Base-by-base conservation (phyloP, 805 yeast species). In the Ogataea nonfermentans region DNA sequence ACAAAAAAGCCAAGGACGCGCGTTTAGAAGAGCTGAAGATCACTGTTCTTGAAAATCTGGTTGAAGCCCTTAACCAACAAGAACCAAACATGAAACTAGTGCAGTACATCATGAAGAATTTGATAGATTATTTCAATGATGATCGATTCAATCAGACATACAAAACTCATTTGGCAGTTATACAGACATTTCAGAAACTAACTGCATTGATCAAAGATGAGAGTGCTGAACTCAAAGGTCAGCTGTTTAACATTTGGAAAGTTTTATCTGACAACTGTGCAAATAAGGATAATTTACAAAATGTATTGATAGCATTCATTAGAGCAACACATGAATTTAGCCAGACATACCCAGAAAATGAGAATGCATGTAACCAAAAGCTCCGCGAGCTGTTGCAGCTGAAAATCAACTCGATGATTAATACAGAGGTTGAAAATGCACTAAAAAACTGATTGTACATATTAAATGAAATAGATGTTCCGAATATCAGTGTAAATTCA, bases 271-370 rank as follows among this genome's bases (percentile, higher is more conserved):
- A 32, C 2, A 22, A 38, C 4, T 49, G 56, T 31, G 35, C 52
- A 3, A 32, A 48, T 9, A 37, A 43, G n/a, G 56, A 50, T 17
- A 53, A 56, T 16, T 39, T 61, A 26, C 91, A 84, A 52, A 75
- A 71, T 44, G 85, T 81, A 3, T 70, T 81, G 39, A 57, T 82
- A 14, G 77, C 76, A 20, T 71, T 66, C 37, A 62, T 59, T 6
- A 55, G 64, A 25, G 16, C 50, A 4, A 47, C 57, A 1, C 43
- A 43, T n/a, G 17, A 42, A n/a, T 22, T 56, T 4, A 24, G 29
- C 12, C 30, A 27, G 4, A n/a, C 6, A n/a, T 41, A 38, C 24
- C 24, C 23, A 0, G 40, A 25, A 5, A 83, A 79, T 45, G 70
- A 67, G 40, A 79, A 75, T 2, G 71, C 74, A 37, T 59, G 80